Base-by-base conservation (phyloP, 139 green algal species). In the Medakamo hakoo region DNA sequence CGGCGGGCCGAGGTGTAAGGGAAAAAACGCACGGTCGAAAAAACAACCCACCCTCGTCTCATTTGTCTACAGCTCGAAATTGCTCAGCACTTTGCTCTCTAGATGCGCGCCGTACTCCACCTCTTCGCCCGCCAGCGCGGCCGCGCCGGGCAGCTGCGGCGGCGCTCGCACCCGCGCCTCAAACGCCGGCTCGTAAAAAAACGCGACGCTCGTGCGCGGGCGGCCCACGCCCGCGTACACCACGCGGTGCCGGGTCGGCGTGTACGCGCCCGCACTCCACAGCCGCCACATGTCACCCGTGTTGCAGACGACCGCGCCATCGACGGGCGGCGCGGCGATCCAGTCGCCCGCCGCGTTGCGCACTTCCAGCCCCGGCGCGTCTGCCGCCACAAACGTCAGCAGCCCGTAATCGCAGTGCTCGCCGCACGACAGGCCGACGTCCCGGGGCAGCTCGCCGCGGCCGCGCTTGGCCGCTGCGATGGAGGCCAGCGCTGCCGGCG, bases 341-440 rank as follows among this genome's bases (percentile, higher is more conserved):
- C 79, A 85, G 24, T 75, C 27, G 19, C 79, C 79, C 5, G 31
- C 25, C 1, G 66, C 58, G 55, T 83, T 85, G 67, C 78, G 78
- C 19, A 81, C 79, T 73, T 86, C 76, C 28, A 86, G 67, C n/a
- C 76, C 80, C 5, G 61, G 67, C n/a, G 82, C 57, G 23, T 65
- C 29, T 1, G 26, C 14, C 26, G 82, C 74, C 24, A 87, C 80
- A 0, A 87, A 30, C 3, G 80, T 87, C 5, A 87, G 73, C 62
- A 84, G 52, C 30, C 80, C 80, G 32, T 87, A 87, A 56, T 87
- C 80, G 20, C 68, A 74, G 67, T 87, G 80, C 68, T 85, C 80
- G 1, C 80, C 80, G 63, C 80, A 86, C 30, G 61, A 75, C 26
- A 86, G 68, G 48, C 65, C 66, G 1, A 19, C 25, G 1, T 27